Evolutionary conservation across 2,329 filamentous ascomycete genomes (phyloP), one percentile per base, ranked within the genome.

Genomic region (Diaporthe ampelina): DNA sequence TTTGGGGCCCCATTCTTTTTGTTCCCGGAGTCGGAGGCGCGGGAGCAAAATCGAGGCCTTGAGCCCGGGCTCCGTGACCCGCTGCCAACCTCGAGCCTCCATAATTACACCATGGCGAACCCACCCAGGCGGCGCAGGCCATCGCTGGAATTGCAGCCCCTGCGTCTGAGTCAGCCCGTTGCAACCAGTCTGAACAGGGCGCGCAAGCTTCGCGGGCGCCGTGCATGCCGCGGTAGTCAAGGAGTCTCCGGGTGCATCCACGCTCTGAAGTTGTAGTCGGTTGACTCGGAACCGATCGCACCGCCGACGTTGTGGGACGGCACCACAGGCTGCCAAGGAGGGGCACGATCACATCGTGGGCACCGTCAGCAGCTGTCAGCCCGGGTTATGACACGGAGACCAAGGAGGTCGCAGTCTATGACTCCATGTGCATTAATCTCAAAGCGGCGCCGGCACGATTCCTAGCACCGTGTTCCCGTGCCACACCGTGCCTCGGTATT

Each of bases 11-110:
- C 26, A 50, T 35, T 35, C 50, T 9, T 52, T 52, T 35, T 32
- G 29, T 19, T 45, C 63, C 63, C 29, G 63, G 63, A 67, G 63
- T 67, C 63, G 63, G 63, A 67, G 63, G 63, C 59, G 59, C 61
- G 61, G 63, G n/a, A n/a, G 5, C 29, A 24, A 52, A 52, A 10
- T 19, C 11, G 45, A 67, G 13, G 43, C 61, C 61, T 37, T 67
- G 45, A 67, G 45, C 63, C 63, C 63, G 63, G 63, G 63, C 45
- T 52, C 63, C 61, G 61, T 67, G 26, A 8, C 26, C 61, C 61
- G 61, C 61, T 3, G 43, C 61, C 61, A 67, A 32, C 26, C 19
- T 67, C 61, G 21, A 32, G 61, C 29, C 61, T 35, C 61, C 43
- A 65, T 50, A 52, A 67, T 52, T 35, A 24, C n/a, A 21, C 13